Evolutionary conservation across 352 stramenopile species (phyloP), one percentile per base, ranked within the genome.

Genomic region (Peronosclerospora sorghi): DNA sequence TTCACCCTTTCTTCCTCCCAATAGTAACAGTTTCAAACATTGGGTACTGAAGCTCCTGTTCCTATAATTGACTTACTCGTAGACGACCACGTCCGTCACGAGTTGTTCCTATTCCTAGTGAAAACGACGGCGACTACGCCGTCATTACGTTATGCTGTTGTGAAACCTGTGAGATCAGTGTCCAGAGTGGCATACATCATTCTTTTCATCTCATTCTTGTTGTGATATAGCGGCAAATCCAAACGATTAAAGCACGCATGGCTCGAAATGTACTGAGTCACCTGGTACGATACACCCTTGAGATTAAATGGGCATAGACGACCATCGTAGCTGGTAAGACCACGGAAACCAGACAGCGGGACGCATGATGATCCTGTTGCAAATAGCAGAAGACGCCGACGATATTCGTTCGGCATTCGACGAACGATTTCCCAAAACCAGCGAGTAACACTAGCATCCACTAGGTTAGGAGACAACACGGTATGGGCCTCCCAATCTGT

Each of bases 371-470:
- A 88, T 8, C 83, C 83, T 8, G 83, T 95, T 6, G 75, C 65
- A 35, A 93, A 94, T 19, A 86, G 61, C 17, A 95, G 56, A 37
- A 95, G 59, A 7, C 74, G 71, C 0, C 73, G 68, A 0, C 73
- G 64, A 24, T 90, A 82, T 48, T 90, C 71, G 41, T 80, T 82
- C 10, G 77, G 67, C 74, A 88, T 86, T 32, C 84, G 75, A 19
- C 83, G 78, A 54, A 99, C 78, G 26, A 97, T 82, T 45, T 96
- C 95, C 95, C 95, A 98, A 55, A 98, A 98, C 93, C 91, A 98
- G 18, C 44, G 46, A 4, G 55, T 61, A 0, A 65, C 60, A 5
- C 26, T 50, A 26, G 62, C 47, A 15, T 54, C 58, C 32, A 69
- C 51, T 6, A 82, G 50, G 28, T 85, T 73, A n/a, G 54, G 43